Evolutionary conservation across 2,329 filamentous ascomycete genomes (phyloP).

Genomic region (Lachnellula cervina): DNA sequence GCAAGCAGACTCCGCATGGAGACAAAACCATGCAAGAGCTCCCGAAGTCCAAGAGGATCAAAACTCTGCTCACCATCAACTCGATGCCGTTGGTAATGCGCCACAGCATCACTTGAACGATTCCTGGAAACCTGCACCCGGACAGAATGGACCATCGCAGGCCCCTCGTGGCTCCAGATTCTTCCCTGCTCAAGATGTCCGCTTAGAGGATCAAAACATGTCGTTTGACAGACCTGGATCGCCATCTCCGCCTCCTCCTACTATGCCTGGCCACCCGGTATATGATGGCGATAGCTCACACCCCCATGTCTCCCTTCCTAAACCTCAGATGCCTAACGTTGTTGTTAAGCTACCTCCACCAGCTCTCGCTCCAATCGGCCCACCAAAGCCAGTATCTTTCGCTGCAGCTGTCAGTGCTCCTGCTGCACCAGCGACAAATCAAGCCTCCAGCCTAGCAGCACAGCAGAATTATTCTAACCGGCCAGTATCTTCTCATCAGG

Average conservation of each 20-base stretch:
- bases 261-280: constrained; percentile 64
- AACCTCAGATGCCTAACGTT: constrained; percentile 65
- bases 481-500: constrained; percentile 37
- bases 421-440: constrained; percentile 19
- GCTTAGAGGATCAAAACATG: constrained; percentile 35
- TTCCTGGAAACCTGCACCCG: constrained; percentile 26
- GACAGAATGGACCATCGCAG: constrained; percentile 37
- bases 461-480: constrained; percentile 35
- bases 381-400: constrained; percentile 41
- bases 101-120: constrained; percentile 26
- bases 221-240: constrained; percentile 41
- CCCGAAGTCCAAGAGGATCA: constrained; percentile 21
- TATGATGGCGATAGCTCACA: constrained; percentile 61
- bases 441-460: constrained; percentile 12
- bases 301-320: constrained; percentile 67
- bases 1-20: not conserved
- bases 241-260: constrained; percentile 68
- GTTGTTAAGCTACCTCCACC: constrained; percentile 70
- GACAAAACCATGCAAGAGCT: not conserved
- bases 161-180: constrained; percentile 51
- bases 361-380: constrained; percentile 37
- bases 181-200: constrained; percentile 51
- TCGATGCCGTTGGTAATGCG: constrained; percentile 11
- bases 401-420: constrained; percentile 36
- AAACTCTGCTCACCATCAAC: constrained; percentile 12